These are phyloP conservation scores for Aphanomyces stellatus DNA, from an alignment of 352 stramenopile species.

Conservation along the genomic window DNA sequence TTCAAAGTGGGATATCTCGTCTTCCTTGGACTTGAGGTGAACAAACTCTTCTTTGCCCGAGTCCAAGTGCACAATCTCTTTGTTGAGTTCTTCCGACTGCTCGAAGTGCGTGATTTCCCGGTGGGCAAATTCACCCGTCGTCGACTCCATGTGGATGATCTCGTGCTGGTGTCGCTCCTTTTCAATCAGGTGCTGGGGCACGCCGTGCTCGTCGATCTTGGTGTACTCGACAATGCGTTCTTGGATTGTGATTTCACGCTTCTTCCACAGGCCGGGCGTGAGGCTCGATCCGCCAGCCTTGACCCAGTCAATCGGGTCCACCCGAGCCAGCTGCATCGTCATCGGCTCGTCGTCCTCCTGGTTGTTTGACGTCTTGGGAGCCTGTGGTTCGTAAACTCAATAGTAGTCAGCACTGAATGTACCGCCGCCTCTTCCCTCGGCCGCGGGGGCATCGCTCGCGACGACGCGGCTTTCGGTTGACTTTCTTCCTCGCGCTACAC, in stretches of 20 bases:
- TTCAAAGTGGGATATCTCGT: constrained; percentile 80
- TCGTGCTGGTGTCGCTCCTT: constrained; percentile 79
- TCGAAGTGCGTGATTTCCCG: constrained; percentile 82
- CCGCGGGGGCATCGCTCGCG: too few species aligned
- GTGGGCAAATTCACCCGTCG: constrained; percentile 68
- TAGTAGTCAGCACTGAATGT: too few species aligned
- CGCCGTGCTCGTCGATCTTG: constrained; percentile 77
- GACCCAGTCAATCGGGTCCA: not conserved
- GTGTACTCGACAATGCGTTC: constrained; percentile 83
- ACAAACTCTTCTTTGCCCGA: constrained; percentile 72
- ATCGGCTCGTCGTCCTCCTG: not conserved
- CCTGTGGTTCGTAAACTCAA: too few species aligned
- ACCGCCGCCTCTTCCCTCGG: too few species aligned
- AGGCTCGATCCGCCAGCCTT: not conserved
- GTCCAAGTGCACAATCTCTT: constrained; percentile 75
- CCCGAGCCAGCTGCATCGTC: not conserved
- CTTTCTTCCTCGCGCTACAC: too few species aligned
- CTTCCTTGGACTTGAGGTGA: constrained; percentile 70
- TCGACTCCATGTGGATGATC: constrained; percentile 72
- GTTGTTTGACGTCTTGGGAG: not conserved
- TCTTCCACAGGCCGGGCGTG: constrained; percentile 72
- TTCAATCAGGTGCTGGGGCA: constrained; percentile 65
- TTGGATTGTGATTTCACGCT: constrained; percentile 80
- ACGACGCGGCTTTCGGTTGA: too few species aligned
- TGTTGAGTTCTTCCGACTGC: constrained; percentile 71